These are phyloP conservation scores for Zalaria sp. DNA, from an alignment of 2,329 filamentous ascomycete genomes.

Conservation along the genomic window DNA sequence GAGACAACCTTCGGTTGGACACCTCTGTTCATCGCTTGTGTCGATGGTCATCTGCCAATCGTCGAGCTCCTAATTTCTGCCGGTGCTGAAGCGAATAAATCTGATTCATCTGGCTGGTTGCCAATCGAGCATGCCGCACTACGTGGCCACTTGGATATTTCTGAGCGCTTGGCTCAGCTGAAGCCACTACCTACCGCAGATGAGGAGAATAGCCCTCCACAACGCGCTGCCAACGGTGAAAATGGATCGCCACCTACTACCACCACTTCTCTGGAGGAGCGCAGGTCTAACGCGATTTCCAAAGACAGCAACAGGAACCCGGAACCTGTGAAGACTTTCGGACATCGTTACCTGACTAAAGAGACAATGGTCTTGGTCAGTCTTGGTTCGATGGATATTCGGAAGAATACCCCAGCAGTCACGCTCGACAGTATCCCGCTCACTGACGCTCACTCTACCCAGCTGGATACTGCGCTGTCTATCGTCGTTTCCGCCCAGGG, in stretches of 20 bases:
- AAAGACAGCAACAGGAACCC: slow-evolving; percentile 28
- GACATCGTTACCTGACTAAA: slow-evolving; percentile 83
- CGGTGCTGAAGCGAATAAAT: slow-evolving; percentile 59
- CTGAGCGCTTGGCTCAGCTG: slow-evolving; percentile 49
- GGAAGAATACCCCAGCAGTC: slow-evolving; percentile 67
- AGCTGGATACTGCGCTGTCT: slow-evolving; percentile 86
- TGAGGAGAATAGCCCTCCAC: slow-evolving; percentile 15
- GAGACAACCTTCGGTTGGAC: slow-evolving; percentile 91
- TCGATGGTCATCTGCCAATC: slow-evolving; percentile 68
- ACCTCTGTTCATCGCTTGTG: slow-evolving; percentile 81
- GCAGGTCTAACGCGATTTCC: slow-evolving; percentile 22
- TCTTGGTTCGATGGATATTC: slow-evolving; percentile 85
- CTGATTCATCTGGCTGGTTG: slow-evolving; percentile 86
- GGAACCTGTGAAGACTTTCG: slow-evolving; percentile 87
- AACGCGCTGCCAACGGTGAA: slow-evolving; percentile 2
- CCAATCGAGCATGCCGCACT: slow-evolving; percentile 85
- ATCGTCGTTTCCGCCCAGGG: slow-evolving; percentile 78
- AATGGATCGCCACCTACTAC: slow-evolving; percentile 20
- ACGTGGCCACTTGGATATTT: slow-evolving; percentile 74
- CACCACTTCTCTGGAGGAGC: slow-evolving; percentile 42
- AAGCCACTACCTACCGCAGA: slow-evolving; percentile 23
- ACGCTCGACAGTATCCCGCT: slow-evolving; percentile 80
- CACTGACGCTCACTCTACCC: slow-evolving; percentile 75
- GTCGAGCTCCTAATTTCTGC: slow-evolving; percentile 65
- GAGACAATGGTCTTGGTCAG: slow-evolving; percentile 86